A percentile compares a stretch with the other conserved stretches of the same genome.
These are phyloP conservation scores for Leishmania tarentolae DNA, from an alignment of 208 protist genomes.

Conservation along the genomic window DNA sequence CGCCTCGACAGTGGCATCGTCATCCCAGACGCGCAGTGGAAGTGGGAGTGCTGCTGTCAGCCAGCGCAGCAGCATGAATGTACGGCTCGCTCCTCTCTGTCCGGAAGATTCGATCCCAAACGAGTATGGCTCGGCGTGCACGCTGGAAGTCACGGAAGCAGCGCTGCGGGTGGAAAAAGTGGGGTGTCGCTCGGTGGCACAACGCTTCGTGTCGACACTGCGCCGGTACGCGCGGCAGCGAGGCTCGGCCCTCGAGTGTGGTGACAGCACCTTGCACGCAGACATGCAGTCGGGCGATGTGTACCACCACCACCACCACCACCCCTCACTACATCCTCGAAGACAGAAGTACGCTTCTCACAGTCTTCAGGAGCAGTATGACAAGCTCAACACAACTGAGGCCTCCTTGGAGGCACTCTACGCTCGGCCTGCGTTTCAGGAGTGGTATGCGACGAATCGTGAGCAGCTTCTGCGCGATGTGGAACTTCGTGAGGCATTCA, in stretches of 20 bases:
- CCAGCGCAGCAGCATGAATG: background rate
- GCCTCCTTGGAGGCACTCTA: slow-evolving; percentile 54
- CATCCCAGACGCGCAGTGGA: background rate
- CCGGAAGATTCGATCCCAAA: background rate
- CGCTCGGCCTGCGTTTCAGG: slow-evolving; percentile 43
- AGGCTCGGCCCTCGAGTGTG: background rate
- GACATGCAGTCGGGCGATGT: slow-evolving; percentile 30
- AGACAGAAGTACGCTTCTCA: slow-evolving; percentile 29
- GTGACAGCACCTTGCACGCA: slow-evolving; percentile 1
- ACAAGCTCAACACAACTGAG: slow-evolving; percentile 42
- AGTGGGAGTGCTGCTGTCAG: background rate
- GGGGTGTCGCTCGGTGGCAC: slow-evolving; percentile 11
- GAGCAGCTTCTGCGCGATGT: slow-evolving; percentile 47
- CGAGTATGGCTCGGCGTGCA: background rate
- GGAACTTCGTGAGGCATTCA: slow-evolving; percentile 35
- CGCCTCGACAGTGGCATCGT: background rate
- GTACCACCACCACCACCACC: slow-evolving; percentile 22
- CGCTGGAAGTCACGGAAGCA: slow-evolving; percentile 16
- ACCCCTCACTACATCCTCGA: slow-evolving; percentile 6
- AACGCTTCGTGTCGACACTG: slow-evolving; percentile 21
- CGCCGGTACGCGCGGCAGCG: slow-evolving; percentile 13
- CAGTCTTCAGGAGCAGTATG: slow-evolving; percentile 24
- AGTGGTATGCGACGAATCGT: slow-evolving; percentile 61
- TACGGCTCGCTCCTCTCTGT: background rate
- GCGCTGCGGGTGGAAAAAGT: slow-evolving; percentile 1